A percentile compares a stretch with the other conserved stretches of the same genome.
These are phyloP conservation scores for Phoma herbarum DNA, from an alignment of 2,329 filamentous ascomycete genomes.

Conservation along the genomic window DNA sequence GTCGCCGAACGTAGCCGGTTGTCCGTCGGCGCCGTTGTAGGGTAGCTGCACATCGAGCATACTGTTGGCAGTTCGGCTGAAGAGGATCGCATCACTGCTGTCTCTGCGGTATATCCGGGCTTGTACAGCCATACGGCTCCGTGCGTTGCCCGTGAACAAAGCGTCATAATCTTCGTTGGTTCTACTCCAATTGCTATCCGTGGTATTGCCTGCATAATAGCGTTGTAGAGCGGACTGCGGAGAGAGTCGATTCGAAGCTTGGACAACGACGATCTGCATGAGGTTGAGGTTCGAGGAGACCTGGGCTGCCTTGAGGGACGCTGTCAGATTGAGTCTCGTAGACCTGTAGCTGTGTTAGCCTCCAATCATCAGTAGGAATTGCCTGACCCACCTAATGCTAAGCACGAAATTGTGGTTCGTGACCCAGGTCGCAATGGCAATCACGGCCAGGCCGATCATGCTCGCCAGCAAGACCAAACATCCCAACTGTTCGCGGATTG, in stretches of 20 bases:
- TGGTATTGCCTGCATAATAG: constrained; percentile 65
- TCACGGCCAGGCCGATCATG: constrained; percentile 76
- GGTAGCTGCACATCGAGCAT: constrained; percentile 67
- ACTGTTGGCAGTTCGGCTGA: constrained; percentile 58
- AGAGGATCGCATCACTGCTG: constrained; percentile 58
- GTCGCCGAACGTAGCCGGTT: constrained; percentile 68
- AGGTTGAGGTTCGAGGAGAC: constrained; percentile 81
- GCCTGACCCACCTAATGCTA: constrained; percentile 16
- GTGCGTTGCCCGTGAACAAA: constrained; percentile 69
- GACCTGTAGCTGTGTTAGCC: constrained; percentile 48
- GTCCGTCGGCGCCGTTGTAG: constrained; percentile 67
- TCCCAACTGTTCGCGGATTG: constrained; percentile 87
- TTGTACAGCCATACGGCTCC: constrained; percentile 67
- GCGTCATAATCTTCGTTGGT: constrained; percentile 73
- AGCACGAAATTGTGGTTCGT: constrained; percentile 25
- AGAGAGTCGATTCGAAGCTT: constrained; percentile 71
- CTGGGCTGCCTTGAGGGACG: constrained; percentile 85
- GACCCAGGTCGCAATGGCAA: constrained; percentile 77
- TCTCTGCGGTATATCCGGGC: constrained; percentile 77
- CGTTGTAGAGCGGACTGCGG: constrained; percentile 62
- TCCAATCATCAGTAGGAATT: background rate
- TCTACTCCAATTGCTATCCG: constrained; percentile 65
- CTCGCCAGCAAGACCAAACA: constrained; percentile 79
- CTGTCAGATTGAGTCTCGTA: constrained; percentile 76
- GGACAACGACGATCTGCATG: constrained; percentile 76